phyloP scores from a whole-genome alignment of 768 basidiomycete genomes.

The Leccinum sublutescens region DNA sequence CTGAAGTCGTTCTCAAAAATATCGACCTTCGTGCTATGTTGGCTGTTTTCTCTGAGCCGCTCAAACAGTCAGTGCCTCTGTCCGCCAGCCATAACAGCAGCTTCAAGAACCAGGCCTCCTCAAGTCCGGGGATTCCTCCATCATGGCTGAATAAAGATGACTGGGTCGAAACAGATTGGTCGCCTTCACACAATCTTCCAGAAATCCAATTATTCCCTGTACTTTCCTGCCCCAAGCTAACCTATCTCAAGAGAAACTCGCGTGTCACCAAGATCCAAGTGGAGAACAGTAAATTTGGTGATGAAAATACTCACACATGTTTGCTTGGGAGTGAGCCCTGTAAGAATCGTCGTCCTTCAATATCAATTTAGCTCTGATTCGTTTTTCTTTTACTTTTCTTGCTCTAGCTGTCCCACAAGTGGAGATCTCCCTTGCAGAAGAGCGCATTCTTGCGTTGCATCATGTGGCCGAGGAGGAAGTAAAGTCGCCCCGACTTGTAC shows the following conservation, averaged over 20 bases:
- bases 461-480: slow-evolving; percentile 16
- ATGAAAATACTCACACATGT: slow-evolving; percentile 81
- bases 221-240: slow-evolving; percentile 78
- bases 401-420: slow-evolving; percentile 57
- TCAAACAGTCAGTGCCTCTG: slow-evolving; percentile 58
- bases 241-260: slow-evolving; percentile 68
- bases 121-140: slow-evolving; percentile 38
- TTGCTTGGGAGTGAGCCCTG: slow-evolving; percentile 70
- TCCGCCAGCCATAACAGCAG: slow-evolving; percentile 44
- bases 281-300: slow-evolving; percentile 76
- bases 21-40: slow-evolving; percentile 75
- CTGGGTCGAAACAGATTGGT: slow-evolving; percentile 77
- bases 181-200: slow-evolving; percentile 47
- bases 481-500: slow-evolving; percentile 4
- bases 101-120: slow-evolving; percentile 34
- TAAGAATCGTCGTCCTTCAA: slow-evolving; percentile 32
- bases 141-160: slow-evolving; percentile 80
- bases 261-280: slow-evolving; percentile 39
- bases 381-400: background rate
- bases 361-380: slow-evolving; percentile 1
- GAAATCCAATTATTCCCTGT: slow-evolving; percentile 67
- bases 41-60: slow-evolving; percentile 73
- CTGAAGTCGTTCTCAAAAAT: slow-evolving; percentile 76
- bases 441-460: slow-evolving; percentile 52
- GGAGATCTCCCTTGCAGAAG: slow-evolving; percentile 58